phyloP scores from a whole-genome alignment of 2,329 filamentous ascomycete genomes.

The Didymella segeticola region DNA sequence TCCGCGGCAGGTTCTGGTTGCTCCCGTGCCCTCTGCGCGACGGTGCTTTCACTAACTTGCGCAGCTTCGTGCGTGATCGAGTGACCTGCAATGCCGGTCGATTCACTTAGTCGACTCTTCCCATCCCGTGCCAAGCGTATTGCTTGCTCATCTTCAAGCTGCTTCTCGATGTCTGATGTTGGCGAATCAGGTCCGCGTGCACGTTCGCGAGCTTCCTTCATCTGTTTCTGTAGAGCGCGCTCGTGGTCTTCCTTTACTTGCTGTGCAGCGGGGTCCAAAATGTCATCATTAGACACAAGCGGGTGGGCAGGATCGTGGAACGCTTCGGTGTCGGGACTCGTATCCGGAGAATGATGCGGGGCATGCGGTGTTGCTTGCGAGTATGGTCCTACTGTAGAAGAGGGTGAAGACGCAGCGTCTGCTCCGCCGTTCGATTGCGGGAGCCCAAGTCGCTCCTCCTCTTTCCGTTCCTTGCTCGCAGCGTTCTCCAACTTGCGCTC shows the following conservation, averaged over 20 bases:
- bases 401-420: slow-evolving; percentile 57
- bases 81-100: slow-evolving; percentile 19
- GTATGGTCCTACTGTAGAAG: slow-evolving; percentile 71
- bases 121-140: slow-evolving; percentile 46
- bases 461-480: slow-evolving; percentile 48
- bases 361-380: slow-evolving; percentile 76
- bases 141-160: slow-evolving; percentile 61
- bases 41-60: slow-evolving; percentile 20
- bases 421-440: slow-evolving; percentile 30
- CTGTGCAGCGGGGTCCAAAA: slow-evolving; percentile 46
- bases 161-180: slow-evolving; percentile 66
- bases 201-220: slow-evolving; percentile 53
- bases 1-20: slow-evolving; percentile 35
- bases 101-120: slow-evolving; percentile 35
- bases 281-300: slow-evolving; percentile 38
- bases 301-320: slow-evolving; percentile 47
- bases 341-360: slow-evolving; percentile 73
- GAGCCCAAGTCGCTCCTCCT: slow-evolving; percentile 44
- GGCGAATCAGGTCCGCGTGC: slow-evolving; percentile 54
- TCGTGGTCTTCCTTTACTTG: slow-evolving; percentile 62
- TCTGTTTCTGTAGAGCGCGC: slow-evolving; percentile 57
- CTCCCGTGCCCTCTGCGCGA: slow-evolving; percentile 11
- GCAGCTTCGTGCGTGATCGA: slow-evolving; percentile 37
- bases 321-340: slow-evolving; percentile 71
- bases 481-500: slow-evolving; percentile 48